Evolutionary conservation across 1,284 basidiomycete genomes (phyloP).

Genomic region (Inonotus obliquus): DNA sequence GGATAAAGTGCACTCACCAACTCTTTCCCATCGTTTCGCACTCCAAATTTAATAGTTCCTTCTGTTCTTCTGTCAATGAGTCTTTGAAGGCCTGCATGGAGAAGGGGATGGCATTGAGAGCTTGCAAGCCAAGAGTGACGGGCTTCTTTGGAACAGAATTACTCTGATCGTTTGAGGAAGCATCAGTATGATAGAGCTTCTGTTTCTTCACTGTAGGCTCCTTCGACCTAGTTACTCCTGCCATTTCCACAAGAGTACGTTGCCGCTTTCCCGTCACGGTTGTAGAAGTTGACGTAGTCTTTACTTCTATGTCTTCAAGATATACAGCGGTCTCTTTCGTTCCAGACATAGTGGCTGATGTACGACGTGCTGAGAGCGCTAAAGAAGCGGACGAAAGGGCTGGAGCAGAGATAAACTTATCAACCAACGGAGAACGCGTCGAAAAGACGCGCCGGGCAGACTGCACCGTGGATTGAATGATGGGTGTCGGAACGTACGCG

Average conservation of each 20-base stretch:
- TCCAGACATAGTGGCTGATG: neutral
- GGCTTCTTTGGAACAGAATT: neutral
- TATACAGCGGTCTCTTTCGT: constrained; percentile 33
- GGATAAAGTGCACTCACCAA: constrained; percentile 44
- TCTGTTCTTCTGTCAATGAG: constrained; percentile 54
- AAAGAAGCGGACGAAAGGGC: neutral
- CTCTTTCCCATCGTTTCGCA: constrained; percentile 68
- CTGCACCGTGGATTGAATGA: neutral
- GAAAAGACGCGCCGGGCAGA: neutral
- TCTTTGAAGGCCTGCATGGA: constrained; percentile 52
- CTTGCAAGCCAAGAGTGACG: constrained; percentile 28
- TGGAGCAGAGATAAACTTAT: neutral
- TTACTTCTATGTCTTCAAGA: constrained; percentile 51
- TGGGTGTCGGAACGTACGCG: neutral
- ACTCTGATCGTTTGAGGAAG: constrained; percentile 7
- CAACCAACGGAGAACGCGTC: neutral
- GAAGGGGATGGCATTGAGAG: constrained; percentile 67
- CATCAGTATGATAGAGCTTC: constrained; percentile 28
- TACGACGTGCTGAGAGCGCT: neutral
- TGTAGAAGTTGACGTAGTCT: constrained; percentile 22
- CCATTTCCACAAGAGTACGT: constrained; percentile 60
- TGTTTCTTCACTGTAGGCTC: constrained; percentile 38
- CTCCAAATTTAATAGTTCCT: constrained; percentile 57
- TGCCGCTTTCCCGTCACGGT: constrained; percentile 50
- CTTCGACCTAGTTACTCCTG: constrained; percentile 35